phyloP scores from a whole-genome alignment of 805 yeast genomes.

The Wickerhamomyces rabaulensis region DNA sequence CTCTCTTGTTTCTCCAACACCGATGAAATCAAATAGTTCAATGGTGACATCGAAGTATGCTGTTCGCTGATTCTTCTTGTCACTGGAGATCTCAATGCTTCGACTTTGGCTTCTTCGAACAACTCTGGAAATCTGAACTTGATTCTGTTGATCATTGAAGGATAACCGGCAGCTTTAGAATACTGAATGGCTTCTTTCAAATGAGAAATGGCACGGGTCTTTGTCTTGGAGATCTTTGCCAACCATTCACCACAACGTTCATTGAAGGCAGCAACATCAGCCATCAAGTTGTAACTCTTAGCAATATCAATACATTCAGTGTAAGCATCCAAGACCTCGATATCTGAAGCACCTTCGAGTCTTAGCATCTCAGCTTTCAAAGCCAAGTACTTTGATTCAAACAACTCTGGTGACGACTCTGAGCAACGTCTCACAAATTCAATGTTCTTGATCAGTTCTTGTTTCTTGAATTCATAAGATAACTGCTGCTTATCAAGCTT shows the following conservation, averaged over 20 bases:
- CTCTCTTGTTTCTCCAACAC: conserved; percentile 19
- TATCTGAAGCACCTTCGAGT: conserved; percentile 23
- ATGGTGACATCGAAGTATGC: conserved; percentile 16
- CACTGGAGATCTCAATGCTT: conserved; percentile 23
- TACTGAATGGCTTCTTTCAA: conserved; percentile 32
- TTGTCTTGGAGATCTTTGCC: conserved; percentile 11
- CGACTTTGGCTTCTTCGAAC: conserved; percentile 20
- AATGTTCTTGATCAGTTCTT: conserved; percentile 20
- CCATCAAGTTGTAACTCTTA: conserved; percentile 24
- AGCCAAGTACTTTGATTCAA: conserved; percentile 32
- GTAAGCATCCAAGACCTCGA: conserved; percentile 38
- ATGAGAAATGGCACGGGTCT: conserved; percentile 31
- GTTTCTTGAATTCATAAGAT: conserved; percentile 17
- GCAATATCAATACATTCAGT: conserved; percentile 41
- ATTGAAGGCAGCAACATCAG: conserved; percentile 36
- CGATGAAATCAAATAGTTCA: conserved; percentile 25
- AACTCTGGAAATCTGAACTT: conserved; percentile 26
- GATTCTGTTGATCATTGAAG: conserved; percentile 22
- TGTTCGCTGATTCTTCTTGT: conserved; percentile 11
- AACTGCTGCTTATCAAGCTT: conserved; percentile 18
- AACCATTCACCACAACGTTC: conserved; percentile 39
- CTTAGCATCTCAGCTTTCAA: conserved; percentile 30
- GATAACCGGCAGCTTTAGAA: conserved; percentile 28
- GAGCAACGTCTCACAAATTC: conserved; percentile 31
- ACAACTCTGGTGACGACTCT: conserved; percentile 30